A percentile compares a stretch with the other conserved stretches of the same genome.
These are phyloP conservation scores for Coniella vitis DNA, from an alignment of 2,329 filamentous ascomycete species.

Conservation along the genomic window DNA sequence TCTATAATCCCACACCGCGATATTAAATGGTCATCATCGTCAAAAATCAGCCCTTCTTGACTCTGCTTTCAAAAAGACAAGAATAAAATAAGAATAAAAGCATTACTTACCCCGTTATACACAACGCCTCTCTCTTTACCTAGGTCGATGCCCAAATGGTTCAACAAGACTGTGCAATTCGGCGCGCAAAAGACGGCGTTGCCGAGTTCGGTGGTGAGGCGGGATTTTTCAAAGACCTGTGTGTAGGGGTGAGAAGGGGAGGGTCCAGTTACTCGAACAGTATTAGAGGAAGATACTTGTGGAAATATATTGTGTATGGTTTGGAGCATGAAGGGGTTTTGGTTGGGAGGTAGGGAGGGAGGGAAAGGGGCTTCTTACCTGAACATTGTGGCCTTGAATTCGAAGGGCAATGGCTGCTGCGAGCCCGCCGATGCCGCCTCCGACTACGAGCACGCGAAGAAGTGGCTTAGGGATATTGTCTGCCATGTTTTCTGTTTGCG, in stretches of 20 bases:
- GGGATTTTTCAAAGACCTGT: constrained; percentile 14
- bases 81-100: no score
- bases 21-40: no score
- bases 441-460: constrained; percentile 8
- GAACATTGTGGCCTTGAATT: constrained; percentile 11
- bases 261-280: no score
- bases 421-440: constrained; percentile 12
- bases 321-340: no score
- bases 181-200: constrained; percentile 12
- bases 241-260: no score
- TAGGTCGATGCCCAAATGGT: constrained; percentile 5
- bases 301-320: no score
- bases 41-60: background rate
- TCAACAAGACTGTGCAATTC: constrained; percentile 12
- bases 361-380: constrained; percentile 7
- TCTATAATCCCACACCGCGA: no score
- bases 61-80: no score
- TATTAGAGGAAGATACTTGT: no score
- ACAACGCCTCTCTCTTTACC: background rate
- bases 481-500: background rate
- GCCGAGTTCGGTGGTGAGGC: constrained; percentile 4
- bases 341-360: no score
- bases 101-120: constrained; percentile 10
- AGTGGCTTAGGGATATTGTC: background rate
- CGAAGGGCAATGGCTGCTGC: constrained; percentile 11